phyloP scores from a whole-genome alignment of 371 early-diverging fungal genomes.

The Rhizomucor miehei region DNA sequence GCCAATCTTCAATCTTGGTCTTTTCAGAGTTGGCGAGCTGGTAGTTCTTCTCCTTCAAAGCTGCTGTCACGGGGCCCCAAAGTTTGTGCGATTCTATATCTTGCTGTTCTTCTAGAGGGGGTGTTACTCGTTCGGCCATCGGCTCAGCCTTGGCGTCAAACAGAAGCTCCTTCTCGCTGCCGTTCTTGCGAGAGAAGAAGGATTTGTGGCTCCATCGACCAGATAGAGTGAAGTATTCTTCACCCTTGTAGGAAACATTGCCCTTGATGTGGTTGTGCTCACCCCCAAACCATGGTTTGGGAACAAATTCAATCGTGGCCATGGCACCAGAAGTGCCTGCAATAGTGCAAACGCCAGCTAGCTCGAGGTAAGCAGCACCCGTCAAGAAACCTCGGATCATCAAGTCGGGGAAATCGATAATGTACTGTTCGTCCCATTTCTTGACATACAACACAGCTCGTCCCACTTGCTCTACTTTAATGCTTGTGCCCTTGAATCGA shows the following conservation, averaged over 20 bases:
- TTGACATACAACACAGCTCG: constrained; percentile 42
- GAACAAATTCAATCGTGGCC: constrained; percentile 54
- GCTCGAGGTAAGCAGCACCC: constrained; percentile 58
- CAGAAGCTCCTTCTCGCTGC: constrained; percentile 42
- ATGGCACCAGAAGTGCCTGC: constrained; percentile 44
- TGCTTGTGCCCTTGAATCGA: constrained; percentile 59
- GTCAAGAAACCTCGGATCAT: constrained; percentile 57
- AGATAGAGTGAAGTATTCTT: constrained; percentile 29
- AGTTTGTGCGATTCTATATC: constrained; percentile 69
- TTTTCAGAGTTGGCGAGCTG: constrained; percentile 66
- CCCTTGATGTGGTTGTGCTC: constrained; percentile 52
- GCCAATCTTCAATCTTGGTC: constrained; percentile 70
- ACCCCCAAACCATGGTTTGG: constrained; percentile 54
- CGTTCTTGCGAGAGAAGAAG: constrained; percentile 32
- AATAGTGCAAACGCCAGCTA: constrained; percentile 51
- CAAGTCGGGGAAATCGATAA: constrained; percentile 55
- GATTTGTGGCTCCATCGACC: constrained; percentile 71
- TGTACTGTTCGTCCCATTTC: constrained; percentile 49
- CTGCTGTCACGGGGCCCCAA: constrained; percentile 69
- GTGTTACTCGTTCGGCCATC: constrained; percentile 49
- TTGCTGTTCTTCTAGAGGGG: constrained; percentile 59
- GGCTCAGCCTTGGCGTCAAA: constrained; percentile 65
- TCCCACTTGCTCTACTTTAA: constrained; percentile 60
- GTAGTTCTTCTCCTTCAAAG: constrained; percentile 63
- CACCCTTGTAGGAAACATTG: constrained; percentile 19